Base-by-base conservation (phyloP, 2,329 filamentous ascomycete genomes). In the Beauveria australis region DNA sequence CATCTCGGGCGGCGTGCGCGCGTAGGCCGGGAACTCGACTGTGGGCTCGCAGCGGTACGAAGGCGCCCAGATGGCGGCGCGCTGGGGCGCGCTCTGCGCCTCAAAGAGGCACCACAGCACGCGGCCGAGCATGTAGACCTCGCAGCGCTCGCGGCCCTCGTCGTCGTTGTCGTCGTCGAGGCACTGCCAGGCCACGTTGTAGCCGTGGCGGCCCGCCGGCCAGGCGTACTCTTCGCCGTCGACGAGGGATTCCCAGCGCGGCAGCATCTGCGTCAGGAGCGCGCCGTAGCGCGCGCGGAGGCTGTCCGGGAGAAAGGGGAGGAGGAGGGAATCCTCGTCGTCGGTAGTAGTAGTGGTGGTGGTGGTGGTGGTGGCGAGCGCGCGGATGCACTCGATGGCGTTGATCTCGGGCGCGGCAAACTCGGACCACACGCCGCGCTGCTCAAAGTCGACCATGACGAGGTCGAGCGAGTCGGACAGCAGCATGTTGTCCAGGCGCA, bases 51-150 rank as follows among this genome's bases (percentile, higher is more conserved):
- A 79, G 18, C 73, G 73, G 67, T 85, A 85, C 51, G 83, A 85
- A 64, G 22, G 22, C 22, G 83, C 77, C 83, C 83, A 85, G 14
- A 83, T 76, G 3, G 81, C 79, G 2, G 79, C 78, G 63, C 76
- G 76, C 65, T 86, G 81, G 1, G 83, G 82, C 2, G 81, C 82
- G 62, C 80, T 81, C 66, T 80, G 78, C 22, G 81, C 82, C 67
- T 86, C 83, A 61, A 86, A 86, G 18, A 86, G 78, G 67, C 83
- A 86, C 82, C 83, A 86, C 52, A 86, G 72, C 28, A 84, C 75
- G 44, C 83, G 77, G 6, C 82, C 83, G 18, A 86, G 78, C 82
- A 85, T 85, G 70, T 85, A 86, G 1, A 84, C 82, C 68, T 83
- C 80, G 22, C 82, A 82, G 0, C 79, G 75, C 66, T 86, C 83